phyloP scores from a whole-genome alignment of 2,329 filamentous ascomycete genomes.

The Thelonectria rubi region DNA sequence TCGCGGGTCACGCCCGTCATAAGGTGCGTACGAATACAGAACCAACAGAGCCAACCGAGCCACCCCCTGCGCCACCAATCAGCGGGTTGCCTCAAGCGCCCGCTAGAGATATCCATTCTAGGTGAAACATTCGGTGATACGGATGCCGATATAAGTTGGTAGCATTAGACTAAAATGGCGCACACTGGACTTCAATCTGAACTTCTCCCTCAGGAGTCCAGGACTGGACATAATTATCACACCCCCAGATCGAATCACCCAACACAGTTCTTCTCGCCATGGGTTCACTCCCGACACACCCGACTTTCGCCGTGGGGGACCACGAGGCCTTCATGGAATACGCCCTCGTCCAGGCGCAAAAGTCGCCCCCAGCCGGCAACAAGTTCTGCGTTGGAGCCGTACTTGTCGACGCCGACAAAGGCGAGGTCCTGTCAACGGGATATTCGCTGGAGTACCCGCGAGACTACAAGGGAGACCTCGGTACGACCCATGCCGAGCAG shows the following conservation, averaged over 20 bases:
- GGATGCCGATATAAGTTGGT: too few relatives aligned
- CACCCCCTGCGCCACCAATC: slow-evolving; percentile 18
- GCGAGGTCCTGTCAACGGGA: slow-evolving; percentile 52
- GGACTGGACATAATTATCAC: not conserved
- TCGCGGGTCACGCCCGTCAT: not conserved
- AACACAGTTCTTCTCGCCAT: slow-evolving; percentile 10
- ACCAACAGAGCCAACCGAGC: slow-evolving; percentile 3
- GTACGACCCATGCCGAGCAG: slow-evolving; percentile 54
- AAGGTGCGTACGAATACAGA: too few relatives aligned
- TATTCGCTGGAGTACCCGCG: slow-evolving; percentile 52
- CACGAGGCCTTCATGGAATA: slow-evolving; percentile 52
- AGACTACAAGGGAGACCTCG: slow-evolving; percentile 49
- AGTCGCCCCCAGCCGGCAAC: slow-evolving; percentile 48
- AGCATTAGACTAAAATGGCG: slow-evolving; percentile 9
- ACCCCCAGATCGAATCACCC: not conserved
- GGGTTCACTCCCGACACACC: slow-evolving; percentile 17
- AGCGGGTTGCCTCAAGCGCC: slow-evolving; percentile 20
- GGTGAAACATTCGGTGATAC: too few relatives aligned
- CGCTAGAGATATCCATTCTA: too few relatives aligned
- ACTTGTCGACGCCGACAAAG: slow-evolving; percentile 49
- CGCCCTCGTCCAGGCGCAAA: slow-evolving; percentile 47
- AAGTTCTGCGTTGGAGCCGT: slow-evolving; percentile 56
- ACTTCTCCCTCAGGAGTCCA: not conserved
- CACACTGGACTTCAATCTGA: slow-evolving; percentile 7
- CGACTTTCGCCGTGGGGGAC: slow-evolving; percentile 41